Evolutionary conservation across 768 basidiomycete genomes (phyloP).

Genomic region (Leucosporidium creatinivorum): DNA sequence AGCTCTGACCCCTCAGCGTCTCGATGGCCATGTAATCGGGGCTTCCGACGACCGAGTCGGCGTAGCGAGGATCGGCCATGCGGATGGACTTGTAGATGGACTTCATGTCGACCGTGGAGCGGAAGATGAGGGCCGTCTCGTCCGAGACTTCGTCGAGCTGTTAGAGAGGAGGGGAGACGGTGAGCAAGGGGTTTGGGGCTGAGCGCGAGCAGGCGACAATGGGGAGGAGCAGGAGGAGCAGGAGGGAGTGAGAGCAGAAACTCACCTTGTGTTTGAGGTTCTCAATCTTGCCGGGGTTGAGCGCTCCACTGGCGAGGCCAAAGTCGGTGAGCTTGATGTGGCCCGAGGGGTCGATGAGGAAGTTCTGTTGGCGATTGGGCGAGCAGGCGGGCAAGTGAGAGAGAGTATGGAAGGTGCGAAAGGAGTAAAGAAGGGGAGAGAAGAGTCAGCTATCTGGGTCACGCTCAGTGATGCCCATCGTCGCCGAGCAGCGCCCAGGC

Average conservation of each 20-base stretch:
- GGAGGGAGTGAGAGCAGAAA: neutral
- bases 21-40: slow-evolving; percentile 93
- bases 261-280: slow-evolving; percentile 82
- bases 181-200: no score
- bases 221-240: neutral
- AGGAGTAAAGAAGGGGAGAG: neutral
- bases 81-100: slow-evolving; percentile 90
- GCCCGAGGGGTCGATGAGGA: slow-evolving; percentile 87
- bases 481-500: neutral
- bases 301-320: slow-evolving; percentile 89
- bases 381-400: neutral
- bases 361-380: slow-evolving; percentile 57
- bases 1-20: slow-evolving; percentile 82
- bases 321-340: slow-evolving; percentile 98
- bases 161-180: neutral
- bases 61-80: slow-evolving; percentile 82
- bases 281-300: slow-evolving; percentile 90
- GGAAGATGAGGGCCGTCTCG: slow-evolving; percentile 66
- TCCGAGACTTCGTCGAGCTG: slow-evolving; percentile 96
- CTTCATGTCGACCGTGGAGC: slow-evolving; percentile 87
- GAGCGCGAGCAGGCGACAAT: neutral
- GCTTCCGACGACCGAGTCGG: slow-evolving; percentile 94
- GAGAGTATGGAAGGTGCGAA: neutral
- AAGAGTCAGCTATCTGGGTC: neutral
- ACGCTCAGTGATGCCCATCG: neutral